Conservation (phyloP, 768 basidiomycete species). For the Leccinum sublutescens region DNA sequence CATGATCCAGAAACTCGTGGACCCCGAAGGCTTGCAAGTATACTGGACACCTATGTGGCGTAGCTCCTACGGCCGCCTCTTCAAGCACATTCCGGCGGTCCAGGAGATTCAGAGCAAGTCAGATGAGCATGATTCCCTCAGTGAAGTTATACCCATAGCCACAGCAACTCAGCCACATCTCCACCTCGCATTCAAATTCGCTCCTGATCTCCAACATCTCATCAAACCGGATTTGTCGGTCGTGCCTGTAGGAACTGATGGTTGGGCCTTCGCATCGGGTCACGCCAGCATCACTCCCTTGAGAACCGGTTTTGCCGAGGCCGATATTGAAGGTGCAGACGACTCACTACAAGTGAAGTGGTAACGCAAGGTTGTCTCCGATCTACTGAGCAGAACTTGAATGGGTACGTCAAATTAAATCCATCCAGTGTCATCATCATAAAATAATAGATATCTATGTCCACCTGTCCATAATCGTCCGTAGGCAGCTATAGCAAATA, state of each 20-base stretch:
- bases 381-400: not conserved
- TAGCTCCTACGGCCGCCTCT: slow-evolving; percentile 79
- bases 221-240: slow-evolving; percentile 55
- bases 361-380: slow-evolving; percentile 46
- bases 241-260: slow-evolving; percentile 79
- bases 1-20: slow-evolving; percentile 62
- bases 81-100: slow-evolving; percentile 46
- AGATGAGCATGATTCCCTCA: slow-evolving; percentile 45
- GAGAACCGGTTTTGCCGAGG: slow-evolving; percentile 70
- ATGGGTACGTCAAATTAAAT: slow-evolving; percentile 3
- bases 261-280: slow-evolving; percentile 73
- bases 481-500: slow-evolving; percentile 15
- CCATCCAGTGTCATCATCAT: slow-evolving; percentile 11
- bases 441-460: slow-evolving; percentile 11
- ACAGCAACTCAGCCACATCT: slow-evolving; percentile 21
- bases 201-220: slow-evolving; percentile 68
- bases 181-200: slow-evolving; percentile 68
- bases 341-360: slow-evolving; percentile 16
- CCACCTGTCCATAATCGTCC: not conserved
- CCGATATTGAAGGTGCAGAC: slow-evolving; percentile 3
- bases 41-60: slow-evolving; percentile 85
- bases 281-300: slow-evolving; percentile 78
- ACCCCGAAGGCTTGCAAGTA: slow-evolving; percentile 59
- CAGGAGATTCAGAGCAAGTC: slow-evolving; percentile 26
- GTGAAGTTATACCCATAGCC: not conserved